A percentile compares a stretch with the other conserved stretches of the same genome.
Conservation (phyloP, 2,329 filamentous ascomycete species). For the Fusarium devonianum region DNA sequence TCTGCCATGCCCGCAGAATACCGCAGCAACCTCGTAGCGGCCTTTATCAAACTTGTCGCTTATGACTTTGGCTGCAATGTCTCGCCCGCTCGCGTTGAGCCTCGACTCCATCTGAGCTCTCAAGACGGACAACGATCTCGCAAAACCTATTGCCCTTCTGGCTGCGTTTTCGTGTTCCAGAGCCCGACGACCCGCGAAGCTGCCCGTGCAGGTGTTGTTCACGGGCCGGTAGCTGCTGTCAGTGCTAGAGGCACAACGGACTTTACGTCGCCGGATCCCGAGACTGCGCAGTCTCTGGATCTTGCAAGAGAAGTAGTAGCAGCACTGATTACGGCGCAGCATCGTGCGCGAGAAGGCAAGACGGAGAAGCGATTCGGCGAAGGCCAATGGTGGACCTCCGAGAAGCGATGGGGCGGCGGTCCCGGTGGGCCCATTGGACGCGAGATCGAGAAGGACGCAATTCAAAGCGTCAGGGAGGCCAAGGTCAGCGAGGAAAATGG, state of each 20-base stretch:
- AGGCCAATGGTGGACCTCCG: slow-evolving; percentile 67
- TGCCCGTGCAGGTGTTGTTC: slow-evolving; percentile 64
- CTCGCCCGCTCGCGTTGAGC: slow-evolving; percentile 62
- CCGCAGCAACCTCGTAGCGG: slow-evolving; percentile 62
- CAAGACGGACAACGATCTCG: slow-evolving; percentile 45
- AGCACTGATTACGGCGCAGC: slow-evolving; percentile 68
- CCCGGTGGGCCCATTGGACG: slow-evolving; percentile 68
- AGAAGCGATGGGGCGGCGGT: slow-evolving; percentile 69
- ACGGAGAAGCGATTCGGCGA: slow-evolving; percentile 64
- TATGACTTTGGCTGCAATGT: slow-evolving; percentile 73
- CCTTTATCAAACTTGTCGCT: slow-evolving; percentile 69
- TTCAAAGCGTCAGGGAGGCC: slow-evolving; percentile 56
- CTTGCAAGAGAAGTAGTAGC: slow-evolving; percentile 67
- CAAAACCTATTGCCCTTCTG: slow-evolving; percentile 65
- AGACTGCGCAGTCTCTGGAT: slow-evolving; percentile 67
- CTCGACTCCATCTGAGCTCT: slow-evolving; percentile 63
- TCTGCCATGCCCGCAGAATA: slow-evolving; percentile 65
- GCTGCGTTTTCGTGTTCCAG: slow-evolving; percentile 67
- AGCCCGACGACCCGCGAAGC: slow-evolving; percentile 66
- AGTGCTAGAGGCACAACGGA: slow-evolving; percentile 63
- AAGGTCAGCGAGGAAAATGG: slow-evolving; percentile 40
- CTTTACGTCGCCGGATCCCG: slow-evolving; percentile 54
- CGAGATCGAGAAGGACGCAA: slow-evolving; percentile 60
- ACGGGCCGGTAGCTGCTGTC: slow-evolving; percentile 68
- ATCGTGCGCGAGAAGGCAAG: slow-evolving; percentile 65